These are phyloP conservation scores for Phytopythium ostracodes DNA, from an alignment of 352 stramenopile species.

Conservation along the genomic window DNA sequence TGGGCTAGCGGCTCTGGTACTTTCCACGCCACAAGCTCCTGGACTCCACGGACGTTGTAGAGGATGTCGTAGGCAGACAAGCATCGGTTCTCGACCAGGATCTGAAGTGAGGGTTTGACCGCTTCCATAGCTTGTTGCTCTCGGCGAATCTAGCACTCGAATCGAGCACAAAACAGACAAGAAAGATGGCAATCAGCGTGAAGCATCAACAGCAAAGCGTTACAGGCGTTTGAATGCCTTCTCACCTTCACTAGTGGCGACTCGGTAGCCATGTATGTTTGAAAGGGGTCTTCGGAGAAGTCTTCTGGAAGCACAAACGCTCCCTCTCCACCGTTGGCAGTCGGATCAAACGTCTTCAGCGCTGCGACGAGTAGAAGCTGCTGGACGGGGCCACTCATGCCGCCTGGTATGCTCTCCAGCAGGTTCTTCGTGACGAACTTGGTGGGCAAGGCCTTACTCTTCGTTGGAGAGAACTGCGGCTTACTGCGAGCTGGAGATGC, in stretches of 20 bases:
- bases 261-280: constrained; percentile 28
- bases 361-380: constrained; percentile 43
- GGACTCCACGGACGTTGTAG: constrained; percentile 38
- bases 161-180: background rate
- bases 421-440: constrained; percentile 44
- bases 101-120: constrained; percentile 28
- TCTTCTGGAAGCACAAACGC: constrained; percentile 33
- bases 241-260: constrained; percentile 43
- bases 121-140: constrained; percentile 49
- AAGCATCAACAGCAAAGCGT: background rate
- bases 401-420: constrained; percentile 46
- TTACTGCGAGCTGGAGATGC: constrained; percentile 4
- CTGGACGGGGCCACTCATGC: constrained; percentile 40
- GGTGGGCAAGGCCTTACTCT: too few species aligned
- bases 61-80: constrained; percentile 56
- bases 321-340: constrained; percentile 21
- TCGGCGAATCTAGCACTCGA: constrained; percentile 32
- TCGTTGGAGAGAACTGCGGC: background rate
- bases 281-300: constrained; percentile 29
- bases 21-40: constrained; percentile 51
- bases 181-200: too few species aligned
- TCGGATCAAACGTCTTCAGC: constrained; percentile 43
- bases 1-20: constrained; percentile 41
- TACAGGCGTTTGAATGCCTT: too few species aligned
- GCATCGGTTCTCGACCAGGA: constrained; percentile 38